Conservation (phyloP, 1,284 basidiomycete genomes). For the Cutaneotrichosporon dermatis region DNA sequence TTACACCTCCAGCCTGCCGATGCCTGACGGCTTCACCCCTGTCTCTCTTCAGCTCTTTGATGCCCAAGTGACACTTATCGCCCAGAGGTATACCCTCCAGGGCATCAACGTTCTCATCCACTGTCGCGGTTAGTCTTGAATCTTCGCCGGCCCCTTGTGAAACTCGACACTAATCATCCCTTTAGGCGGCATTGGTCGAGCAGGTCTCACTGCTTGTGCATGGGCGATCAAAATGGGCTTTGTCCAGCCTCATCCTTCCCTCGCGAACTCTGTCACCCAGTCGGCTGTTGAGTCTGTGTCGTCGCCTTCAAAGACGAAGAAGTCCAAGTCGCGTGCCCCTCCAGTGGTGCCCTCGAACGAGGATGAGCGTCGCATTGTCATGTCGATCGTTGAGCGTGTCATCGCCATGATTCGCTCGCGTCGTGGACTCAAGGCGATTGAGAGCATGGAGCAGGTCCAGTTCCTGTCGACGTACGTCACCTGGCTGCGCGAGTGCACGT, state of each 20-base stretch:
- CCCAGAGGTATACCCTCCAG: slow-evolving; percentile 67
- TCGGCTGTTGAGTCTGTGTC: not conserved
- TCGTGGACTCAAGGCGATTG: slow-evolving; percentile 78
- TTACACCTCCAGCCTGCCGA: slow-evolving; percentile 62
- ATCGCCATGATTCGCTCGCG: slow-evolving; percentile 69
- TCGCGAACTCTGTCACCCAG: slow-evolving; percentile 16
- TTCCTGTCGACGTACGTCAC: slow-evolving; percentile 76
- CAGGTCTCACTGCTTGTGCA: slow-evolving; percentile 84
- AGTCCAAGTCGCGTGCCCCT: slow-evolving; percentile 3
- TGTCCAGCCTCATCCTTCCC: slow-evolving; percentile 46
- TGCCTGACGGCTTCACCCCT: slow-evolving; percentile 85
- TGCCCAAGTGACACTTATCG: slow-evolving; percentile 63
- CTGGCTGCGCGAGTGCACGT: slow-evolving; percentile 55
- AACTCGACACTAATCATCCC: not conserved
- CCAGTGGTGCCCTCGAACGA: slow-evolving; percentile 8
- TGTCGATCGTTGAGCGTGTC: slow-evolving; percentile 63
- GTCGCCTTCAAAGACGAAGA: slow-evolving; percentile 3
- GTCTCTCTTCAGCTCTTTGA: slow-evolving; percentile 64
- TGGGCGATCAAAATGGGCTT: slow-evolving; percentile 92
- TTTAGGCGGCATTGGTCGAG: slow-evolving; percentile 74
- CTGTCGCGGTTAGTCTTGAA: slow-evolving; percentile 63
- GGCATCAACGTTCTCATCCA: slow-evolving; percentile 78
- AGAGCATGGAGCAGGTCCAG: slow-evolving; percentile 84
- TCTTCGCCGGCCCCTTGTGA: not conserved
- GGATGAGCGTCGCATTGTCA: slow-evolving; percentile 54